Evolutionary conservation across 495 filamentous ascomycete genomes (phyloP), one percentile per base, ranked within the genome.

Genomic region (Collariella sp.): DNA sequence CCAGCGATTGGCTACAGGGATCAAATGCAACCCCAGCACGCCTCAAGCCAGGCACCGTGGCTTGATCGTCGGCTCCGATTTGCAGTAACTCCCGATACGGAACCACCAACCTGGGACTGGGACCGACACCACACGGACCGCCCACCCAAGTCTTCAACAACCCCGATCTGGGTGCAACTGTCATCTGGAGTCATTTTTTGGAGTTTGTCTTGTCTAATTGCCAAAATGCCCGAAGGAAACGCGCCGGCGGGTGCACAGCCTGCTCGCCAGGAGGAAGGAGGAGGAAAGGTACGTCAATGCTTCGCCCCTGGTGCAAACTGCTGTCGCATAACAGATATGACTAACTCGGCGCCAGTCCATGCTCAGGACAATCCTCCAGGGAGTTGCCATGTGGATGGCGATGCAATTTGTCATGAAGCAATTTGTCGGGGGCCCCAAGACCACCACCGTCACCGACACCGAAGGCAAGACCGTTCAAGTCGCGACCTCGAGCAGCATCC

Each of bases 401-500:
- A 63, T 76, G 58, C 73, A 77, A 52, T 64, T 76, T 33, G 52
- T 69, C 38, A 69, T 76, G 66, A 74, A 72, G 54, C 71, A 75
- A 57, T 65, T 72, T 50, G 58, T 67, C 13, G 78, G 76, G 23
- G 76, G 78, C 56, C 67, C 68, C 35, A 70, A 68, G 50, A 78
- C 67, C 34, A 70, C 76, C 2, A 64, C 64, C 12, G 64, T 77
- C 33, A 73, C 67, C 43, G 74, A 78, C 58, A 67, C 79, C 56
- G 68, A 69, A 29, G 76, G 73, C 20, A 70, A 74, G 33, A 54
- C 66, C 10, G 62, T 76, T 57, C 69, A 71, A 46, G 68, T 76
- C 33, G 66, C 71, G 26, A 68, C 70, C 56, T 69, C 70, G 44
- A 68, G 67, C 47, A 70, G 67, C 15, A 79, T 90, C 36, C 84